Base-by-base conservation (phyloP, 1,284 basidiomycete species). In the Anthracocystis walkeri region DNA sequence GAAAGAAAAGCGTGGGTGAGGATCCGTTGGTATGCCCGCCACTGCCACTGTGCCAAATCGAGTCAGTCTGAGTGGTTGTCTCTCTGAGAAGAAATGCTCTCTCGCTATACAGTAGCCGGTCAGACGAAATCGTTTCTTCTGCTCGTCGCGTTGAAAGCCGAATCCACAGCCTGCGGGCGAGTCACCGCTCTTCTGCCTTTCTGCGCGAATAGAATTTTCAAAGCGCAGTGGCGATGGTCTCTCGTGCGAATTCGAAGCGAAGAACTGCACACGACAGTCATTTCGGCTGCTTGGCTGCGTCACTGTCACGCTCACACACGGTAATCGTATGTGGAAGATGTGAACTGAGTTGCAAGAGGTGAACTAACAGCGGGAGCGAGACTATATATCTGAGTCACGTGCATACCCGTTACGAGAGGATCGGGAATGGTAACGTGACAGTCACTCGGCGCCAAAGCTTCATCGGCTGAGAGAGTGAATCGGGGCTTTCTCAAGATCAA, bases 141-240 rank as follows among this genome's bases (percentile, higher is more conserved):
- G 27, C 46, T 25, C 29, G 7, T 33, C 48, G 29, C 25, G 42
- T 45, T 56, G 54, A 56, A 56, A 56, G 54, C 54, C 54, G 54
- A 27, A 25, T 33, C 11, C 11, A 12, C 11, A 33, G 25, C 25
- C 12, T 5, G 16, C 27, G 49, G n/a, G 49, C 50, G 50, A 51
- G 50, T 51, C 50, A 51, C 50, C 50, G 33, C 20, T 20, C 21
- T 11, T 27, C 27, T 16, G 23, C 25, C 29, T 29, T 23, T 21
- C 33, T 2, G 21, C 12, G 27, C 21, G 25, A 23, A 23, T 35
- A 50, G 49, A 50, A 31, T 50, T 50, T 50, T 48, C 46, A 38
- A 14, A 38, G 14, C 35, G 35, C 35, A 14, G 35, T 38, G 35
- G 35, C 35, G 16, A 14, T 18, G 6, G 33, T 51, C 31, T 51